A percentile compares a stretch with the other conserved stretches of the same genome.
Conservation (phyloP, 805 yeast genomes). For the Kazachstania kunashirensis region DNA sequence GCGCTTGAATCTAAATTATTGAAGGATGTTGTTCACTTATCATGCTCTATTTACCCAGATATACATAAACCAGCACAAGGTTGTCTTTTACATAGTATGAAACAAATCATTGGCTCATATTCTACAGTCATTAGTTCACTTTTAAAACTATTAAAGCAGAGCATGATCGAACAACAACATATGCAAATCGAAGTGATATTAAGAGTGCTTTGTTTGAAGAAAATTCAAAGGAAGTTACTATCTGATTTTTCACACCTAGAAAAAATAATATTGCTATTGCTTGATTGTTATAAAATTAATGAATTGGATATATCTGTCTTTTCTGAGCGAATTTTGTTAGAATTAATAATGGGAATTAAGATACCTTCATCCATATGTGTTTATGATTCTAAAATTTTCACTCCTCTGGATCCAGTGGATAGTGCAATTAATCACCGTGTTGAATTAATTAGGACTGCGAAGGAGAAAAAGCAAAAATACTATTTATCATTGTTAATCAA, state of each 20-base stretch:
- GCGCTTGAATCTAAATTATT: slow-evolving; percentile 53
- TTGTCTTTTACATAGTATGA: slow-evolving; percentile 57
- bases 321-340: slow-evolving; percentile 44
- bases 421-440: slow-evolving; percentile 46
- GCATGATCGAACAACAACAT: slow-evolving; percentile 40
- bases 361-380: slow-evolving; percentile 48
- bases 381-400: slow-evolving; percentile 34
- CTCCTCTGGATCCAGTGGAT: slow-evolving; percentile 53
- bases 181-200: slow-evolving; percentile 59
- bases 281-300: slow-evolving; percentile 48
- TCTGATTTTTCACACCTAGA: slow-evolving; percentile 47
- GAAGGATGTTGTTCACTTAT: slow-evolving; percentile 51
- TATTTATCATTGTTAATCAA: slow-evolving; percentile 35
- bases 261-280: slow-evolving; percentile 39
- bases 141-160: slow-evolving; percentile 40
- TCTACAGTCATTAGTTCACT: slow-evolving; percentile 36
- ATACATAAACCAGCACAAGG: slow-evolving; percentile 62
- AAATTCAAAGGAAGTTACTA: slow-evolving; percentile 49
- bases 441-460: slow-evolving; percentile 49
- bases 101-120: slow-evolving; percentile 59
- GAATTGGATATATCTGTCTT: slow-evolving; percentile 43
- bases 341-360: slow-evolving; percentile 34
- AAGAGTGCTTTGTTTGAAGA: slow-evolving; percentile 44
- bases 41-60: slow-evolving; percentile 62
- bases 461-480: slow-evolving; percentile 42